These are phyloP conservation scores for Eustoma russellianum DNA, from an alignment of 257 asterid species.

Conservation along the genomic window DNA sequence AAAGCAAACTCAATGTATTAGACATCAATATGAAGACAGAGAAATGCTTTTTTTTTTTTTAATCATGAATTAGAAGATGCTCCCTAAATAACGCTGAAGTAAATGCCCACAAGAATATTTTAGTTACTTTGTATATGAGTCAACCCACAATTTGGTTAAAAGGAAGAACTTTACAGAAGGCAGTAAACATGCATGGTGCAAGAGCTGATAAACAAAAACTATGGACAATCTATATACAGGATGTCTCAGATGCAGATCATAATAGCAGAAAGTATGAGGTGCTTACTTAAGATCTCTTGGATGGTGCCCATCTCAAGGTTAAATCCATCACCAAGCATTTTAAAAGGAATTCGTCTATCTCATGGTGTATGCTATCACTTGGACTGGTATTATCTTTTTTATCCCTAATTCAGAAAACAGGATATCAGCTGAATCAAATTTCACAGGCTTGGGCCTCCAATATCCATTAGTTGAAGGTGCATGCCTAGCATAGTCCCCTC, in stretches of 20 bases:
- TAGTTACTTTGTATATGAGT: neutral
- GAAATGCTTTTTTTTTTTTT: neutral
- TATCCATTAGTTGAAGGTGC: slow-evolving; percentile 26
- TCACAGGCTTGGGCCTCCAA: slow-evolving; percentile 42
- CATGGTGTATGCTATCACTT: slow-evolving; percentile 32
- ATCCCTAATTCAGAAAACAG: slow-evolving; percentile 45
- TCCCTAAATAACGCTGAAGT: neutral
- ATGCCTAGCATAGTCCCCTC: slow-evolving; percentile 38
- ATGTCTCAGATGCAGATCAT: neutral
- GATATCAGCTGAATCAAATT: slow-evolving; percentile 39
- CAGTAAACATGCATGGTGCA: neutral
- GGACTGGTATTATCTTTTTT: slow-evolving; percentile 30
- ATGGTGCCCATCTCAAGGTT: slow-evolving; percentile 47
- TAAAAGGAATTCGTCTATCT: slow-evolving; percentile 46
- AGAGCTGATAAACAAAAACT: neutral
- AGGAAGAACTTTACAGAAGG: neutral
- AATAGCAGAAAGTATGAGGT: slow-evolving; percentile 6
- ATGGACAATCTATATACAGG: neutral
- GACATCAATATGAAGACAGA: neutral
- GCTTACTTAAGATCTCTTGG: slow-evolving; percentile 61
- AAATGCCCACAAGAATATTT: neutral
- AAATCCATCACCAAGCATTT: slow-evolving; percentile 79
- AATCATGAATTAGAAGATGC: neutral
- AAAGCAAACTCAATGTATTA: neutral
- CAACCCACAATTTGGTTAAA: neutral